Evolutionary conservation across 208 protist species (phyloP).

Genomic region (Crithidia brevicula): DNA sequence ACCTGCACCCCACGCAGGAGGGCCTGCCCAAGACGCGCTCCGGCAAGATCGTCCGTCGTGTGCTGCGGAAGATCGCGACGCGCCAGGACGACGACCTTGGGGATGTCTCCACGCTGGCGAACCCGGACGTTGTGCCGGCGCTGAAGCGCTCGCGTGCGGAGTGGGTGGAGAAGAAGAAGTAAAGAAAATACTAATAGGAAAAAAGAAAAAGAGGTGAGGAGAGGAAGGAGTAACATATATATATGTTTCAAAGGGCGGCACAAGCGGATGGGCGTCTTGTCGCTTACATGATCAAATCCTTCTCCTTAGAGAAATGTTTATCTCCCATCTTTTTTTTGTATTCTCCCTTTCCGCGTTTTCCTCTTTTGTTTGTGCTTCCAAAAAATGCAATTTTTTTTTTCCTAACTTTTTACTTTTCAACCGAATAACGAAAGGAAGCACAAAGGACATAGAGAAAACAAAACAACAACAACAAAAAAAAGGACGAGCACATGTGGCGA

Average conservation of each 20-base stretch:
- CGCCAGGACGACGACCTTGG: slow-evolving; percentile 83
- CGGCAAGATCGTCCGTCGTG: slow-evolving; percentile 98
- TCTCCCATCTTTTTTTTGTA: slow-evolving; percentile 9
- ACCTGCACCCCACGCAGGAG: slow-evolving; percentile 69
- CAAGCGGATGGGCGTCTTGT: too few species aligned
- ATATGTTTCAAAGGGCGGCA: too few species aligned
- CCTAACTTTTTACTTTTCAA: not conserved
- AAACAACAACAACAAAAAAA: too few species aligned
- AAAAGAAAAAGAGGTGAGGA: slow-evolving; percentile 56
- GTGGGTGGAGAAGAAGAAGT: slow-evolving; percentile 95
- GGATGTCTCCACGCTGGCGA: slow-evolving; percentile 93
- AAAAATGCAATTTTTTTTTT: not conserved
- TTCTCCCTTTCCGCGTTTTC: not conserved
- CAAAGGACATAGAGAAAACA: too few species aligned
- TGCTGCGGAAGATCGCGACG: slow-evolving; percentile 97
- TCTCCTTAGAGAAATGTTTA: too few species aligned
- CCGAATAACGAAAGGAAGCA: too few species aligned
- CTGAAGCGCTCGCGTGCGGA: slow-evolving; percentile 82
- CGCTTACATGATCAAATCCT: too few species aligned
- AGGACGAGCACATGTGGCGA: too few species aligned
- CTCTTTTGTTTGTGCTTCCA: not conserved
- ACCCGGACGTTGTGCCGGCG: slow-evolving; percentile 93
- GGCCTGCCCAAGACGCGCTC: slow-evolving; percentile 98
- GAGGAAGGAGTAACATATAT: too few species aligned
- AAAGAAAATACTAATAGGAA: slow-evolving; percentile 76